These are phyloP conservation scores for Alternaria viburni DNA, from an alignment of 2,329 filamentous ascomycete genomes.

Conservation along the genomic window DNA sequence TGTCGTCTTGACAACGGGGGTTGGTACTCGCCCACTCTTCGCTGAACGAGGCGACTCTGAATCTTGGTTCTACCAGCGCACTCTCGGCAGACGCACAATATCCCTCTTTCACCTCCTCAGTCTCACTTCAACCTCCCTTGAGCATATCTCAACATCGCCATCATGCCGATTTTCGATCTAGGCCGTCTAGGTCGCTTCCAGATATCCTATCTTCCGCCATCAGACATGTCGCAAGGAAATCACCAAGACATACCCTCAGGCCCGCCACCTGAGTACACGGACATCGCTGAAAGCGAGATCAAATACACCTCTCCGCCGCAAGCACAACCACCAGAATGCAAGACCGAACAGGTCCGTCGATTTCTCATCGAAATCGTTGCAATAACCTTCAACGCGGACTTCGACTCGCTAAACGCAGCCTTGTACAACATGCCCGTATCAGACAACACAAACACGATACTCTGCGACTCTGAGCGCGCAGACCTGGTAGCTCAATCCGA, in stretches of 20 bases:
- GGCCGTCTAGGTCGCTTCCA: constrained; percentile 1
- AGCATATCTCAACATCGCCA: background rate
- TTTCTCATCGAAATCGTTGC: background rate
- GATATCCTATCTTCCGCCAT: background rate
- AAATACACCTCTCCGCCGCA: background rate
- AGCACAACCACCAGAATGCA: background rate
- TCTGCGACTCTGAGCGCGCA: background rate
- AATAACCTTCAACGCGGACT: background rate
- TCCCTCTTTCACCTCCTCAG: background rate
- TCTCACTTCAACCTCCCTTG: background rate
- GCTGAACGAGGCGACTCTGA: background rate
- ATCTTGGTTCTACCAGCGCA: background rate
- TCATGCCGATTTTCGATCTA: background rate
- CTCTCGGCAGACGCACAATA: background rate
- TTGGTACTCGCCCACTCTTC: background rate
- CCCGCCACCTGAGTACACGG: background rate
- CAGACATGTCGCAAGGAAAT: background rate
- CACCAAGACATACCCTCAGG: background rate
- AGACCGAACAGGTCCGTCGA: background rate
- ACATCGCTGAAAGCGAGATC: background rate
- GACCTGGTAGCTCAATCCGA: background rate
- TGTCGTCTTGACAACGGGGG: background rate
- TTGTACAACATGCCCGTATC: background rate
- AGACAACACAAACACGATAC: background rate
- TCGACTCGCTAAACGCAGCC: background rate